phyloP scores from a whole-genome alignment of 345 rosid genomes.

The Euclidium syriacum region DNA sequence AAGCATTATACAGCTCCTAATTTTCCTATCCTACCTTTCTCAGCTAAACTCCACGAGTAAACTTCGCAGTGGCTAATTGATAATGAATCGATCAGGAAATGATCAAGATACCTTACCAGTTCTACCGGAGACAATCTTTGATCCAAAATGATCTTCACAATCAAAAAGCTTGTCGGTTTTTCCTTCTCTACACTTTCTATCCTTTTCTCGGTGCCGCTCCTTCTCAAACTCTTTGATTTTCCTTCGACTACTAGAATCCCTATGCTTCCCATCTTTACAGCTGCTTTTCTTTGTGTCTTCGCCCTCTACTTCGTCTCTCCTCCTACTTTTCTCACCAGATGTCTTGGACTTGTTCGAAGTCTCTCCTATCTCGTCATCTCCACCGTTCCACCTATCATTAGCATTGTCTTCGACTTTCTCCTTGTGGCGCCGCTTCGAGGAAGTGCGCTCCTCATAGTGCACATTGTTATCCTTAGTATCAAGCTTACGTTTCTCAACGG shows the following conservation, averaged over 20 bases:
- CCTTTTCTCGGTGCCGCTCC: slow-evolving; percentile 36
- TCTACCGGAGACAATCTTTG: slow-evolving; percentile 42
- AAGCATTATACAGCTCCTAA: too few species aligned
- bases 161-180: slow-evolving; percentile 41
- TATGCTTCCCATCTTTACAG: slow-evolving; percentile 47
- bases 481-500: slow-evolving; percentile 56
- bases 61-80: not conserved
- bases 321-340: slow-evolving; percentile 50
- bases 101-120: slow-evolving; percentile 54
- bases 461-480: slow-evolving; percentile 34
- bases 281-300: slow-evolving; percentile 38
- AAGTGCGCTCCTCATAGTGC: slow-evolving; percentile 35
- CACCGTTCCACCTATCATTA: slow-evolving; percentile 64
- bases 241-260: slow-evolving; percentile 47
- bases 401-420: slow-evolving; percentile 45
- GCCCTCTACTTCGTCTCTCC: slow-evolving; percentile 41
- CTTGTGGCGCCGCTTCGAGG: slow-evolving; percentile 54
- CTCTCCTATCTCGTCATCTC: slow-evolving; percentile 42
- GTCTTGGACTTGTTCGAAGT: slow-evolving; percentile 44
- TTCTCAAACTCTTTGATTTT: slow-evolving; percentile 35
- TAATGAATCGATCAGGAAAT: not conserved
- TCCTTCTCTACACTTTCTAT: slow-evolving; percentile 43
- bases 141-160: slow-evolving; percentile 28
- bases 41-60: too few species aligned
- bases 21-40: too few species aligned